A percentile compares a stretch with the other conserved stretches of the same genome.
These are phyloP conservation scores for Pirum gemmata DNA, from an alignment of 78 protist genomes.

Conservation along the genomic window DNA sequence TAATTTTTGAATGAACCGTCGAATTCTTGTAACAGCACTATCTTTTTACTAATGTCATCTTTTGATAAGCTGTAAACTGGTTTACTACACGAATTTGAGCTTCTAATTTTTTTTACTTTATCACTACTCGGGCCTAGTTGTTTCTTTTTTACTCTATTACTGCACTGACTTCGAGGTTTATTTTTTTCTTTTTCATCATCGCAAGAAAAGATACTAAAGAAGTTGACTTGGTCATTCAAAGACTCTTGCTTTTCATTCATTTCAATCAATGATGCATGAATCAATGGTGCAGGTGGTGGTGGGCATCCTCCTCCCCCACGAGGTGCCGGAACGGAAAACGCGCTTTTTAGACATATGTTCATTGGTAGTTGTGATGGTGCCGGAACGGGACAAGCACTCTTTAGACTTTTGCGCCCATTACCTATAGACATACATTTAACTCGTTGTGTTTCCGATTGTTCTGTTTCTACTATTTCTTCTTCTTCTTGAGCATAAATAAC, in stretches of 20 bases:
- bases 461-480: neutral
- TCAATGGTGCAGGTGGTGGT: neutral
- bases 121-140: too few relatives aligned
- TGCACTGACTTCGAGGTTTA: neutral
- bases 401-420: neutral
- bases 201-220: too few relatives aligned
- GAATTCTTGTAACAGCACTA: constrained; percentile 1
- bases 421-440: neutral
- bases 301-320: too few relatives aligned
- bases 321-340: neutral
- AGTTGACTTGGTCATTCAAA: neutral
- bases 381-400: neutral
- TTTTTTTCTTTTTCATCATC: neutral
- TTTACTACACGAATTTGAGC: too few relatives aligned
- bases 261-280: neutral
- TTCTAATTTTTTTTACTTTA: neutral
- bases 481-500: neutral
- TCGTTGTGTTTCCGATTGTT: neutral
- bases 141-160: neutral
- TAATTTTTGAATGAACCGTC: neutral
- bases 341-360: too few relatives aligned
- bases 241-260: neutral
- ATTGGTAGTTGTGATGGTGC: neutral
- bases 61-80: too few relatives aligned
- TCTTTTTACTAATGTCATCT: neutral